phyloP scores from a whole-genome alignment of 2,329 filamentous ascomycete species.

The Xylariaceae sp. region DNA sequence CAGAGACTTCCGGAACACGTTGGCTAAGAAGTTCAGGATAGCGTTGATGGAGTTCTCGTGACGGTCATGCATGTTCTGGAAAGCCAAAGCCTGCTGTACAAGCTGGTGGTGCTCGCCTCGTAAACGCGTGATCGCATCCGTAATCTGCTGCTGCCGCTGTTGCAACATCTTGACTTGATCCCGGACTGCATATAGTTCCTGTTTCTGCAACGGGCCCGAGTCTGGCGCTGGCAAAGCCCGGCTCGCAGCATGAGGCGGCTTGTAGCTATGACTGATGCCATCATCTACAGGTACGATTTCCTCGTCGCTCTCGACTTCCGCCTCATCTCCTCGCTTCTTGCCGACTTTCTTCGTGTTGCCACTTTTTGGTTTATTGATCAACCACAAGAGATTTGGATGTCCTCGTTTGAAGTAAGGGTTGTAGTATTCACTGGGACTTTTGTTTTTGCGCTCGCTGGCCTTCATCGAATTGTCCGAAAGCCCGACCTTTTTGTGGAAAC shows the following conservation, averaged over 20 bases:
- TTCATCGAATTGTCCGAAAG: slow-evolving; percentile 97
- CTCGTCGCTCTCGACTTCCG: slow-evolving; percentile 69
- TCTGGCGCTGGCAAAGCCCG: slow-evolving; percentile 39
- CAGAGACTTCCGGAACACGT: slow-evolving; percentile 90
- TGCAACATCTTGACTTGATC: slow-evolving; percentile 79
- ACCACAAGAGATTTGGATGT: slow-evolving; percentile 87
- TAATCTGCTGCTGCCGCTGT: slow-evolving; percentile 82
- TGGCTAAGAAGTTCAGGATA: slow-evolving; percentile 95
- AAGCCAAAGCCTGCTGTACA: slow-evolving; percentile 81
- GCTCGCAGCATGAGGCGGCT: slow-evolving; percentile 21
- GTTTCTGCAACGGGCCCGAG: slow-evolving; percentile 52
- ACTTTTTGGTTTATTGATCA: slow-evolving; percentile 92
- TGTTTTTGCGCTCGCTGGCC: slow-evolving; percentile 93
- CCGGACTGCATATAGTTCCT: slow-evolving; percentile 73
- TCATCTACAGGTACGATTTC: slow-evolving; percentile 41
- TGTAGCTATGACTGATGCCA: slow-evolving; percentile 37
- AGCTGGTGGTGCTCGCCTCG: slow-evolving; percentile 83
- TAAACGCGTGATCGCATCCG: slow-evolving; percentile 72
- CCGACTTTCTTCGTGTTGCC: slow-evolving; percentile 53
- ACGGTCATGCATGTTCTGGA: slow-evolving; percentile 89
- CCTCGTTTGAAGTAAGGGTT: slow-evolving; percentile 95
- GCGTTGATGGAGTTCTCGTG: slow-evolving; percentile 98
- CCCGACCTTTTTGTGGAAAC: slow-evolving; percentile 93
- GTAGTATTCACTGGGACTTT: slow-evolving; percentile 96
- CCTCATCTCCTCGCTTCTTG: slow-evolving; percentile 59